Evolutionary conservation across 2,329 filamentous ascomycete species (phyloP).

Genomic region (Pseudomassariella vexata): DNA sequence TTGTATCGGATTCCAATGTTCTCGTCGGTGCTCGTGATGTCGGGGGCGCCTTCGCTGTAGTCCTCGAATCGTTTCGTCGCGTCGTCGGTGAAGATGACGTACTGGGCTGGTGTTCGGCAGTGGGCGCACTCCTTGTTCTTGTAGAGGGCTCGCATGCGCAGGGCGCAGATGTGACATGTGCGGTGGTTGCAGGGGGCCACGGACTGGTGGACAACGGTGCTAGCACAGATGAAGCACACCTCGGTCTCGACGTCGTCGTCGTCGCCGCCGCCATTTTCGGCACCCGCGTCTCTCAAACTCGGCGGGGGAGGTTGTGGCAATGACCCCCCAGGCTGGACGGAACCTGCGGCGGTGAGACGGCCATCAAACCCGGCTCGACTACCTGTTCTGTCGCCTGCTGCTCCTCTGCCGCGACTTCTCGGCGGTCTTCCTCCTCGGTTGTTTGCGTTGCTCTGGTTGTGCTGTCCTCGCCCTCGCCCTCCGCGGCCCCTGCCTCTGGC

Average conservation of each 20-base stretch:
- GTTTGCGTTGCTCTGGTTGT: too few relatives aligned
- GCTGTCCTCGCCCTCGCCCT: too few relatives aligned
- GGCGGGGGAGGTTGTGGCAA: too few relatives aligned
- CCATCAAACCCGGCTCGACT: too few relatives aligned
- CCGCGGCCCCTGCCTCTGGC: too few relatives aligned
- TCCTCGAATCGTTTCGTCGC: constrained; percentile 76
- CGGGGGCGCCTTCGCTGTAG: constrained; percentile 52
- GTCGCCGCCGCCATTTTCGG: constrained; percentile 22
- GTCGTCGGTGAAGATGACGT: constrained; percentile 90
- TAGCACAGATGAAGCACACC: constrained; percentile 97
- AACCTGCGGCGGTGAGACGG: too few relatives aligned
- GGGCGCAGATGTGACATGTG: constrained; percentile 91
- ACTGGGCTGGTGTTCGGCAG: constrained; percentile 72
- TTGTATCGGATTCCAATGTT: constrained; percentile 91
- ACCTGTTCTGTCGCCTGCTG: too few relatives aligned
- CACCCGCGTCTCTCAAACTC: too few relatives aligned
- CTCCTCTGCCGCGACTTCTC: too few relatives aligned
- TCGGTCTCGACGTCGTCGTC: constrained; percentile 64
- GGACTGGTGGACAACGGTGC: constrained; percentile 78
- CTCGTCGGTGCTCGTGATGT: constrained; percentile 74
- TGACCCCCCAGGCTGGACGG: too few relatives aligned
- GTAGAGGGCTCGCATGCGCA: constrained; percentile 88
- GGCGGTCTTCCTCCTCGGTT: too few relatives aligned
- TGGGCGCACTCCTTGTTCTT: constrained; percentile 97
- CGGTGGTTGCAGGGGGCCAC: constrained; percentile 93